Evolutionary conservation across 163 green algal genomes (phyloP).

Genomic region (Scenedesmus sp.): DNA sequence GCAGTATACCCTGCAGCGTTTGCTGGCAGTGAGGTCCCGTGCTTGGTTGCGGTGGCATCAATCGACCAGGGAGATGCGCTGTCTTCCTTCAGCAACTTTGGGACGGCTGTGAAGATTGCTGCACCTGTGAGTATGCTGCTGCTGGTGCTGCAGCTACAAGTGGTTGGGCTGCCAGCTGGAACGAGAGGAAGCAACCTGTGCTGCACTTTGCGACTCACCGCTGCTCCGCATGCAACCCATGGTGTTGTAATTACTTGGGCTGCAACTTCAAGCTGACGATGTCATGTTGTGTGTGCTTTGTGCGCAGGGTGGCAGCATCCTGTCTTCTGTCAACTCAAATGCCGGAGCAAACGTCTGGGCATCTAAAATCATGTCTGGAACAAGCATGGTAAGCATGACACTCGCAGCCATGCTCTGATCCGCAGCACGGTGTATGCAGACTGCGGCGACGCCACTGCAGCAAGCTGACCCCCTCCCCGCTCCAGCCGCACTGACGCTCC

Average conservation of each 20-base stretch:
- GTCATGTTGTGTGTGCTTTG: no score
- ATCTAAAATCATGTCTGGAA: background rate
- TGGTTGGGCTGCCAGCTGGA: background rate
- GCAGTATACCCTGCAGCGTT: slow-evolving; percentile 18
- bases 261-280: no score
- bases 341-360: slow-evolving; percentile 10
- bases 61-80: slow-evolving; percentile 9
- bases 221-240: no score
- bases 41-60: slow-evolving; percentile 24
- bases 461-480: no score
- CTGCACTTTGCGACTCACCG: no score
- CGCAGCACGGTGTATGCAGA: no score
- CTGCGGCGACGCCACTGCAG: no score
- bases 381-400: slow-evolving; percentile 16
- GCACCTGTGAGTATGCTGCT: background rate
- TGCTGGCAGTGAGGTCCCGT: slow-evolving; percentile 14
- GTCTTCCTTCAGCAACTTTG: slow-evolving; percentile 29
- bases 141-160: background rate
- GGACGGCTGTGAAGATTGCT: slow-evolving; percentile 2
- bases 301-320: background rate
- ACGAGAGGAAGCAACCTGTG: background rate
- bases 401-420: background rate
- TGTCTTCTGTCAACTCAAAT: slow-evolving; percentile 21
- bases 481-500: no score
- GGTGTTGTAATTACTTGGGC: no score